Evolutionary conservation across 2,329 filamentous ascomycete species (phyloP).

Genomic region (Exophiala xenobiotica): DNA sequence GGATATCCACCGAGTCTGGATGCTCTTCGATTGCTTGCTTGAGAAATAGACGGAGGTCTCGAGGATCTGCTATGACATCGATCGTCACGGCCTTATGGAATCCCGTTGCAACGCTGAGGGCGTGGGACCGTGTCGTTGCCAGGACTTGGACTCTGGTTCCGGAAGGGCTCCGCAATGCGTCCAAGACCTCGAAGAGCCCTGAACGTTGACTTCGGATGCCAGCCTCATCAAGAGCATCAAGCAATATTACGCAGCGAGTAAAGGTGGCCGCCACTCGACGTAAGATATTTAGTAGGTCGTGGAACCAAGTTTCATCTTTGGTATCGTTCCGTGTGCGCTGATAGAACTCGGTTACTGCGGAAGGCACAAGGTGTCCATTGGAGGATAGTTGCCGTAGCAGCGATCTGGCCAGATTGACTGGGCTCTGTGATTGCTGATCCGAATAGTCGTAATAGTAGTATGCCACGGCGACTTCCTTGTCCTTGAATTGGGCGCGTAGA

Average conservation of each 20-base stretch:
- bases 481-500: conserved; percentile 18
- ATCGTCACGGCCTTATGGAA: conserved; percentile 21
- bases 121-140: conserved; percentile 29
- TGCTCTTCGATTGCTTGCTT: conserved; percentile 27
- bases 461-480: conserved; percentile 25
- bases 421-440: conserved; percentile 30
- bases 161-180: conserved; percentile 15
- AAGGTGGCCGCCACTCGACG: conserved; percentile 25
- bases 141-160: conserved; percentile 22
- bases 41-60: conserved; percentile 31
- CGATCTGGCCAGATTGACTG: conserved; percentile 27
- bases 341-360: conserved; percentile 31
- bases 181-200: conserved; percentile 26
- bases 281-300: conserved; percentile 26
- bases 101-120: conserved; percentile 9
- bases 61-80: conserved; percentile 21
- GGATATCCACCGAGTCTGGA: conserved; percentile 24
- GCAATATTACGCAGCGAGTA: conserved; percentile 27
- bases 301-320: conserved; percentile 27
- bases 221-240: conserved; percentile 35
- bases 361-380: conserved; percentile 25
- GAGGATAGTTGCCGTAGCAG: conserved; percentile 32
- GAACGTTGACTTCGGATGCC: conserved; percentile 24
- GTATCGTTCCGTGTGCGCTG: conserved; percentile 24
- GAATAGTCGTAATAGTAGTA: conserved; percentile 37